A percentile compares a stretch with the other conserved stretches of the same genome.
These are phyloP conservation scores for Eucalyptus regnans DNA, from an alignment of 345 rosid species.

Conservation along the genomic window DNA sequence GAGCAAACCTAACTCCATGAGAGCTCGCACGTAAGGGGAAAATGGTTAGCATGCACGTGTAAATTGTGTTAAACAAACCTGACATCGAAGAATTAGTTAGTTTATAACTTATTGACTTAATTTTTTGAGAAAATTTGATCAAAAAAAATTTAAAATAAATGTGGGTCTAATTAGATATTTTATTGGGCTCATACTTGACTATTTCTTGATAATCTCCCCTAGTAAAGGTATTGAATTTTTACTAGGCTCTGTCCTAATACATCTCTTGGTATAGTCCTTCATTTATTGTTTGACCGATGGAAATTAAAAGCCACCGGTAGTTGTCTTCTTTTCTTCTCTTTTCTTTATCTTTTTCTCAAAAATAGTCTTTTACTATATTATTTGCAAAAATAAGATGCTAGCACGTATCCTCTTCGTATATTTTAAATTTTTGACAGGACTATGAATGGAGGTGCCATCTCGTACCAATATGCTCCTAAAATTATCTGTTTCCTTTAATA, in stretches of 20 bases:
- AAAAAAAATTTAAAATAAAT: no score
- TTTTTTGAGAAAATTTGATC: no score
- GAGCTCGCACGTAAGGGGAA: no score
- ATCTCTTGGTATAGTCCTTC: neutral
- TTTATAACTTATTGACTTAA: no score
- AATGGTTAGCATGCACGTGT: no score
- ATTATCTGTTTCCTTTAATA: neutral
- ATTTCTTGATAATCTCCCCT: accelerated
- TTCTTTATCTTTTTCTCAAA: neutral
- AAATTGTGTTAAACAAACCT: no score
- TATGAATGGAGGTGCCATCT: neutral
- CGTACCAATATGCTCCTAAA: neutral
- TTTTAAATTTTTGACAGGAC: neutral
- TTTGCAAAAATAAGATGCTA: neutral
- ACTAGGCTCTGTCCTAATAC: neutral
- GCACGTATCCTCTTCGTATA: neutral
- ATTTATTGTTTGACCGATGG: neutral
- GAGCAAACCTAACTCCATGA: no score
- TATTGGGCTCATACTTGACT: neutral
- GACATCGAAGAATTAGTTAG: no score
- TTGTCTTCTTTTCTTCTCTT: neutral
- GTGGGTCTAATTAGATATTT: no score
- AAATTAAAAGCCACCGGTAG: neutral
- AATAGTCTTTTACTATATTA: neutral
- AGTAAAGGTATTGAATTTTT: no score